Evolutionary conservation across 148 eudicot species (phyloP).

Genomic region (Rhododendron ovatum): DNA sequence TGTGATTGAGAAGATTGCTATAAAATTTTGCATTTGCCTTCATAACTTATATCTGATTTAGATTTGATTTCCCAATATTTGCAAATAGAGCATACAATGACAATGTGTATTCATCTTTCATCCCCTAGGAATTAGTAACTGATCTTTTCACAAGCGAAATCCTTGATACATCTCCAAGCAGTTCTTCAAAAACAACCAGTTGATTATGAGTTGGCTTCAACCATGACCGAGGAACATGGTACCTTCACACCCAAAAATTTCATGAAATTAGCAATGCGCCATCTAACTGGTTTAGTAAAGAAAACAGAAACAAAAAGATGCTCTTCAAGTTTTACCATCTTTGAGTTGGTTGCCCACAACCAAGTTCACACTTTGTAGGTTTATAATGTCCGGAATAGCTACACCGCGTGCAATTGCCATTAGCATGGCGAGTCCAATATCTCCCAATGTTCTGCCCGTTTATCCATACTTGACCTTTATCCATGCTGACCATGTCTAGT

Average conservation of each 20-base stretch:
- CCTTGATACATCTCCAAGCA: slow-evolving; percentile 42
- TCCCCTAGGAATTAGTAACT: slow-evolving; percentile 1
- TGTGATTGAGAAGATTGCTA: not conserved
- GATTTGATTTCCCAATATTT: not conserved
- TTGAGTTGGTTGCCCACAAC: slow-evolving; percentile 81
- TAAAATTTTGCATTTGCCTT: not conserved
- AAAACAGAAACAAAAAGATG: slow-evolving; percentile 22
- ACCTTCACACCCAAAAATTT: slow-evolving; percentile 23
- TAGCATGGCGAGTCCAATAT: slow-evolving; percentile 60
- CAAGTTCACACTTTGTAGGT: slow-evolving; percentile 58
- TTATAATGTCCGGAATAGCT: slow-evolving; percentile 55
- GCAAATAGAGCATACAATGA: not conserved
- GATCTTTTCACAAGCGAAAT: slow-evolving; percentile 43
- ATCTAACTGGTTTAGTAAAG: slow-evolving; percentile 21
- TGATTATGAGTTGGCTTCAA: slow-evolving; percentile 33
- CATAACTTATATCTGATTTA: not conserved
- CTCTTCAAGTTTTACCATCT: slow-evolving; percentile 52
- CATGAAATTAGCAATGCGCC: not conserved
- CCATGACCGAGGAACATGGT: slow-evolving; percentile 56
- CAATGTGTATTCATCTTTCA: not conserved
- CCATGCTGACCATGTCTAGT: slow-evolving; percentile 74
- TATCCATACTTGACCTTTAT: slow-evolving; percentile 84
- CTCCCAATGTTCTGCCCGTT: slow-evolving; percentile 77
- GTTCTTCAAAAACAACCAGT: slow-evolving; percentile 44
- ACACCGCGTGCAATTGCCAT: slow-evolving; percentile 57